These are phyloP conservation scores for Serpula lacrymans DNA, from an alignment of 768 basidiomycete species.

Conservation along the genomic window DNA sequence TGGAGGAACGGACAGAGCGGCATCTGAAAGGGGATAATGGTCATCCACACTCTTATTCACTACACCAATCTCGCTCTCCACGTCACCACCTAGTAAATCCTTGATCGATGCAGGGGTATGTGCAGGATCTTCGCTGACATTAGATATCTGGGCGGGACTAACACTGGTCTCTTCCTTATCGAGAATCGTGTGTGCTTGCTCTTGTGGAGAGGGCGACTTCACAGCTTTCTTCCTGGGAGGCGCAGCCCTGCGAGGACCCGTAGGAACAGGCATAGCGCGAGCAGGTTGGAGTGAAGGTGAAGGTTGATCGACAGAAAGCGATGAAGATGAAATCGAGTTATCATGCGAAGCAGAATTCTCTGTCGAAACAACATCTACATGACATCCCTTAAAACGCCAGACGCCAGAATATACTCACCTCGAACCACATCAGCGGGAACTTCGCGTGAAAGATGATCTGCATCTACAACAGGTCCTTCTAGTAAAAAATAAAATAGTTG, in stretches of 20 bases:
- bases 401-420: not conserved
- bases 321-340: slow-evolving; percentile 23
- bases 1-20: not conserved
- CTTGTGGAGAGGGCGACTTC: slow-evolving; percentile 47
- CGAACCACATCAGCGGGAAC: no score
- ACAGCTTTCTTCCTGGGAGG: slow-evolving; percentile 68
- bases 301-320: slow-evolving; percentile 19
- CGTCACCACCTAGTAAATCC: slow-evolving; percentile 4
- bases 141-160: no score
- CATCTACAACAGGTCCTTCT: slow-evolving; percentile 5
- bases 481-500: no score
- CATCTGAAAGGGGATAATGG: not conserved
- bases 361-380: slow-evolving; percentile 8
- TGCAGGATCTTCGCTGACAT: slow-evolving; percentile 6
- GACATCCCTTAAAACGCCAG: not conserved
- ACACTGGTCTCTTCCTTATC: not conserved
- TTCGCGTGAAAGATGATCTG: slow-evolving; percentile 3
- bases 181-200: not conserved
- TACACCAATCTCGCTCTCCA: slow-evolving; percentile 12
- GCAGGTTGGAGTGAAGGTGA: slow-evolving; percentile 29
- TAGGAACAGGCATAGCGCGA: slow-evolving; percentile 71
- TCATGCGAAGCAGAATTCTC: slow-evolving; percentile 11
- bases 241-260: slow-evolving; percentile 67
- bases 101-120: slow-evolving; percentile 1
- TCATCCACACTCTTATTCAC: slow-evolving; percentile 2